Base-by-base conservation (phyloP, 805 yeast species). In the Candida orba region DNA sequence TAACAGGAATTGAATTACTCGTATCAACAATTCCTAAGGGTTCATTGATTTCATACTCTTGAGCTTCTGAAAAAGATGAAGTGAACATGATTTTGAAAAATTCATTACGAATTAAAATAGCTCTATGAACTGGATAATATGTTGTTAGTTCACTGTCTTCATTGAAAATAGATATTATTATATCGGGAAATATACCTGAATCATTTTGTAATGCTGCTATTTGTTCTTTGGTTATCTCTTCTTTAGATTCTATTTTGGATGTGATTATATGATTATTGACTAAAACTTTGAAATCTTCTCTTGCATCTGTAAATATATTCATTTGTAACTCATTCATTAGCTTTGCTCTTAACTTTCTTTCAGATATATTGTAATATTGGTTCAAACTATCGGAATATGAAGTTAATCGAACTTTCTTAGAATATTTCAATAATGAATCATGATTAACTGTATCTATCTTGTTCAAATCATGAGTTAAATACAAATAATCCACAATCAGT, bases 71-170 rank as follows among this genome's bases (percentile, higher is more conserved):
- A 45, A 75, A 75, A 2, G 69, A 58, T 2, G 85, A 78, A 9
- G 66, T 58, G 55, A 85, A 78, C 81, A 84, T 73, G 3, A 78
- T 71, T 41, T 70, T 75, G 53, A 76, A 85, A 58, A 81, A 84
- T 36, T 76, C 82, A 3, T 84, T 74, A 34, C 89, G 63, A 6
- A 71, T 60, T 22, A 85, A 56, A 39, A 84, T 72, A 1, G 84
- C 71, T 35, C 79, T 67, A 58, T 85, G 85, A 6, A 71, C 78
- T 1, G 91, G 90, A 53, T 77, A 84, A 45, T 68, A 69, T 0
- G 59, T n/a, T 4, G 37, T 53, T 39, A 57, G 35, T 10, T 44
- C 42, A 6, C 43, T 39, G 6, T 60, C 54, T 22, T 65, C 65
- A 4, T 62, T 56, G 6, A 50, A 48, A 7, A 69, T 68, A 1